Percentiles rank a stretch among this genome's conserved stretches.
These are phyloP conservation scores for Ogataea minuta DNA, from an alignment of 805 yeast species.

Conservation along the genomic window DNA sequence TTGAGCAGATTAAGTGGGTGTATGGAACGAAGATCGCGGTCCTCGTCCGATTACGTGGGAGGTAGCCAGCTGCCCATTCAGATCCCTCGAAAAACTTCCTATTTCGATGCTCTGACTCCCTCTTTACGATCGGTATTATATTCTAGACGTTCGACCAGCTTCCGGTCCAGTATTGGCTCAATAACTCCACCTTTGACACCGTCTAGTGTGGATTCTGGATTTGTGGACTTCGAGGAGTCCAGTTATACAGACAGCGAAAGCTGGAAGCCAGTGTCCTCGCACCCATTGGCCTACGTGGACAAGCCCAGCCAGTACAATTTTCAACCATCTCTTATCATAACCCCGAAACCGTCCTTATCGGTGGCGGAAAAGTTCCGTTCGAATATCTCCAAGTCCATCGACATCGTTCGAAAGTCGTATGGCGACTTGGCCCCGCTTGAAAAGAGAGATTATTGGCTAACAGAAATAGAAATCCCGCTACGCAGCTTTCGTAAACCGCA, in stretches of 20 bases:
- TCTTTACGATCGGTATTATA: conserved; percentile 10
- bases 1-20: not conserved
- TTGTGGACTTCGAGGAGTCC: not conserved
- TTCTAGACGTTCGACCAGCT: conserved; percentile 5
- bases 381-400: conserved; percentile 4
- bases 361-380: conserved; percentile 1
- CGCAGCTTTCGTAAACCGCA: conserved; percentile 6
- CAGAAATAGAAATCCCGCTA: conserved; percentile 6
- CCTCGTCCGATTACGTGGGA: not conserved
- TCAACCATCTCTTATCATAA: not conserved
- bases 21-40: not conserved
- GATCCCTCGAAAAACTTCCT: not conserved
- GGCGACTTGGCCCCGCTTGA: not conserved
- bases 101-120: conserved; percentile 6
- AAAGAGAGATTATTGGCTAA: not conserved
- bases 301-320: not conserved
- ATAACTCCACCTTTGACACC: conserved; percentile 1
- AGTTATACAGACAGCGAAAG: not conserved
- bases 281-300: not conserved
- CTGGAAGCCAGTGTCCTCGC: conserved; percentile 4
- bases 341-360: not conserved
- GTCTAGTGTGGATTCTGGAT: not conserved
- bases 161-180: conserved; percentile 1
- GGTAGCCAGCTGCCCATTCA: not conserved
- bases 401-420: not conserved